Conservation (phyloP, 495 filamentous ascomycete genomes). For the Xylaria acuta region DNA sequence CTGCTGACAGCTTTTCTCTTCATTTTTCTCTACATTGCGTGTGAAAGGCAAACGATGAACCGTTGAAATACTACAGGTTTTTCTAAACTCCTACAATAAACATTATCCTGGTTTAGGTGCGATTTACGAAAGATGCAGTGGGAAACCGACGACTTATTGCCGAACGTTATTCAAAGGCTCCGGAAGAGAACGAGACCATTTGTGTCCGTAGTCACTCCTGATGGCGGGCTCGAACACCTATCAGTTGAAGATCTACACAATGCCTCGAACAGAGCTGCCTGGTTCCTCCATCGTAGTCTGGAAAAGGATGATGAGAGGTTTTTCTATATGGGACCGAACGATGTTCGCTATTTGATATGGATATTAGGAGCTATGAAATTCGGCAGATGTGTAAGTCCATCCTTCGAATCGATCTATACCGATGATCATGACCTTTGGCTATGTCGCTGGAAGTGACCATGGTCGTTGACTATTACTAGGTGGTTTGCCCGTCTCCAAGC, state of each 20-base stretch:
- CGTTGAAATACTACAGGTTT: neutral
- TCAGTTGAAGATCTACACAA: constrained; percentile 20
- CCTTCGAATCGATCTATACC: neutral
- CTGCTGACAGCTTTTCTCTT: neutral
- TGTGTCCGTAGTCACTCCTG: constrained; percentile 21
- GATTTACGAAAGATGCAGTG: constrained; percentile 8
- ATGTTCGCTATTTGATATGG: constrained; percentile 52
- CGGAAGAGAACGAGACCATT: constrained; percentile 23
- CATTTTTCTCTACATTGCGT: neutral
- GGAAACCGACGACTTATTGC: constrained; percentile 22
- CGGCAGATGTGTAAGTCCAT: constrained; percentile 28
- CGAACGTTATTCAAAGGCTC: constrained; percentile 16
- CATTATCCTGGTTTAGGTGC: neutral
- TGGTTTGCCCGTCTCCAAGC: constrained; percentile 16
- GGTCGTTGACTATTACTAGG: neutral
- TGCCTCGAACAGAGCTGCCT: constrained; percentile 24
- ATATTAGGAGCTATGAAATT: constrained; percentile 45
- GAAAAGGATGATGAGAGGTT: constrained; percentile 1
- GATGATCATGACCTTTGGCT: neutral
- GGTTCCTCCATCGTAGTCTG: constrained; percentile 18
- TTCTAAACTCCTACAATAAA: neutral
- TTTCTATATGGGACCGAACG: constrained; percentile 48
- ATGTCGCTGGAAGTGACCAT: neutral
- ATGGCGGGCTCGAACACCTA: constrained; percentile 20
- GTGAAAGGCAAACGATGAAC: neutral